Base-by-base conservation (phyloP, 148 eudicot genomes). In the Heliosperma pusillum region DNA sequence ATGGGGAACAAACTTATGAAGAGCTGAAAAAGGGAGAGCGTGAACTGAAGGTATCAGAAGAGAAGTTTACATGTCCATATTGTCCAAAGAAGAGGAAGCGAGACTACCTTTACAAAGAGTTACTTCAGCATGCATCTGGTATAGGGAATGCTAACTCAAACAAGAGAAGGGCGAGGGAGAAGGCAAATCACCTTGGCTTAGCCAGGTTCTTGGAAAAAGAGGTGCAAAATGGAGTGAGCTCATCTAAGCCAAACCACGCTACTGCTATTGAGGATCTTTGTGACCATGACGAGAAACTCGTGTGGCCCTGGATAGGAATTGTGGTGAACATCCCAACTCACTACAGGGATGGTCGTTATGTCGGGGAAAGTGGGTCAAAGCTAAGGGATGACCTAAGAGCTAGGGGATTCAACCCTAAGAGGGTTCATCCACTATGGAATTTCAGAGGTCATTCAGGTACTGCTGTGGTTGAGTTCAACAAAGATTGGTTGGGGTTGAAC, bases 261-360 rank as follows among this genome's bases (percentile, higher is more conserved):
- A 73, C 80, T 20, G 80, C 79, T 20, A 78, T 78, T 40, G 87
- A 73, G 70, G 86, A 86, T 66, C 77, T 83, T 7, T 76, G 82
- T 76, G 91, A 90, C 66, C 90, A 81, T 73, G 90, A 89, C 62
- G 99, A 96, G 86, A 81, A 82, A 85, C 89, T 92, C 82, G 99
- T 89, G 26, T 96, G 93, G 93, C 99, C 99, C 3, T 96, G 99
- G 99, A 86, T 79, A 19, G 99, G 99, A 61, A 85, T 92, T 76
- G 88, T 90, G 71, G 93, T 96, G 36, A 92, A 96, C 76, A 84
- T 92, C 52, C 91, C 88, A 17, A 89, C 92, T 45, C 80, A 74
- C 20, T 76, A 79, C 60, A 87, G 81, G 81, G 90, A 88, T 69
- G 97, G 96, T 33, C 88, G 93, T 16, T 79, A 77, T 87, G 97